Evolutionary conservation across 306 rosid genomes (phyloP), one percentile per base, ranked within the genome.

Genomic region (Astragalus glycyphyllos): DNA sequence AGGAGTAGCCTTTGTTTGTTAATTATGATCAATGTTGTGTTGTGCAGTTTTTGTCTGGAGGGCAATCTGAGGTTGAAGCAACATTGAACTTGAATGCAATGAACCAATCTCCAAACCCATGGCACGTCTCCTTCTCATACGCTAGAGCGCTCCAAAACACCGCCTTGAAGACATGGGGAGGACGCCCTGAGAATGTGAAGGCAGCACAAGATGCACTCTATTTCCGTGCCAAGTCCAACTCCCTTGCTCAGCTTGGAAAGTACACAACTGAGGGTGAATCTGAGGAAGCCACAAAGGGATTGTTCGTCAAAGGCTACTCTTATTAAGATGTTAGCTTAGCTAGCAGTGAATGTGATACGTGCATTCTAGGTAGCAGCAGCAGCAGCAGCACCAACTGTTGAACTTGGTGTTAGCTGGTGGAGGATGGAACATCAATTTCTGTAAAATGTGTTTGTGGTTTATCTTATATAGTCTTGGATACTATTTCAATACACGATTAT

Each of bases 121-220:
- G 98, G 98, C 98, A 90, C 5, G 97, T 93, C 84, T 90, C 98
- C 0, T 93, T 93, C 92, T 93, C 98, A 32, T 93, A 88, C 17
- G 98, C 97, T 17, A 90, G 98, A 84, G 98, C 98, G 29, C 97
- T 93, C 59, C 97, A 90, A 81, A 93, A 93, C 90, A 90, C 97
- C 1, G 57, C 80, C 84, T 74, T 93, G 89, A 90, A 93, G 87
- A 87, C 88, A 65, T 93, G 98, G 98, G 97, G 90, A 54, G 98
- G 98, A 44, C 79, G 88, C 38, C 86, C 89, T 0, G 98, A 93
- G 85, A 90, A 90, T 5, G 92, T 93, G 75, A 75, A 84, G 85
- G 90, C 87, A 0, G 98, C 98, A n/a, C 98, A 93, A 76, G 94
- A 88, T 34, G 20, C 85, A 5, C 83, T 93, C 5, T 85, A 88